Evolutionary conservation across 352 stramenopile species (phyloP).

Genomic region (Globisporangium nodosum): DNA sequence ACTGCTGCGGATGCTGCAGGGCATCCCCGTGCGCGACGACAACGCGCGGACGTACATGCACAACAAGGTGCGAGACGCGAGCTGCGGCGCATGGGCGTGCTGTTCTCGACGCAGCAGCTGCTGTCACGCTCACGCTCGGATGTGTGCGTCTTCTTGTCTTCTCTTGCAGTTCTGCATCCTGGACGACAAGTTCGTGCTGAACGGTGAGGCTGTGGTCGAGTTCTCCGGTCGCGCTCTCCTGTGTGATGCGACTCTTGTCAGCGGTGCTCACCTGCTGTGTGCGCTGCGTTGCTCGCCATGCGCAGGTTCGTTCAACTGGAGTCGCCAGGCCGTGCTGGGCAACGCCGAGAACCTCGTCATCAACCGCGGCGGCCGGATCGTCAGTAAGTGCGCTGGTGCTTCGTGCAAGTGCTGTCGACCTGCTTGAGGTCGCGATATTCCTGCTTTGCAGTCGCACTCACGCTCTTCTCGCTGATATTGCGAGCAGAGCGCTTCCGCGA

Average conservation of each 20-base stretch:
- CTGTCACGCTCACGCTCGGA: background rate
- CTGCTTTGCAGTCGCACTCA: background rate
- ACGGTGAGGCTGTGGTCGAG: constrained; percentile 22
- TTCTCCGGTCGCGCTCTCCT: too few relatives aligned
- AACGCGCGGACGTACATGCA: constrained; percentile 61
- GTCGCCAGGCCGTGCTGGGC: constrained; percentile 53
- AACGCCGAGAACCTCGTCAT: constrained; percentile 69
- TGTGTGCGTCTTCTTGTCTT: background rate
- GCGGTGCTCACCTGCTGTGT: background rate
- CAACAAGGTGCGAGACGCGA: constrained; percentile 38
- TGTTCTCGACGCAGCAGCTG: background rate
- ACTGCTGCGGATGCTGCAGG: constrained; percentile 19
- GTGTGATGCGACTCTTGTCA: too few relatives aligned
- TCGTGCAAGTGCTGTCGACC: background rate
- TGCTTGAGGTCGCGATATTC: background rate
- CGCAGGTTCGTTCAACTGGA: constrained; percentile 71
- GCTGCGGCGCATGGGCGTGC: too few relatives aligned
- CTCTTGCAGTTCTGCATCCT: constrained; percentile 56
- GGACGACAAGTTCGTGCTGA: constrained; percentile 50
- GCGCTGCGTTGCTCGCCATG: background rate
- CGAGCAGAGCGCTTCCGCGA: constrained; percentile 42
- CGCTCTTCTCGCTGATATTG: background rate
- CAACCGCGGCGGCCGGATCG: constrained; percentile 38
- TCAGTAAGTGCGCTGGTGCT: constrained; percentile 20
- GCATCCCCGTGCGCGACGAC: constrained; percentile 57